These are phyloP conservation scores for Achaetomium macrosporum DNA, from an alignment of 2,329 filamentous ascomycete genomes.

Conservation along the genomic window DNA sequence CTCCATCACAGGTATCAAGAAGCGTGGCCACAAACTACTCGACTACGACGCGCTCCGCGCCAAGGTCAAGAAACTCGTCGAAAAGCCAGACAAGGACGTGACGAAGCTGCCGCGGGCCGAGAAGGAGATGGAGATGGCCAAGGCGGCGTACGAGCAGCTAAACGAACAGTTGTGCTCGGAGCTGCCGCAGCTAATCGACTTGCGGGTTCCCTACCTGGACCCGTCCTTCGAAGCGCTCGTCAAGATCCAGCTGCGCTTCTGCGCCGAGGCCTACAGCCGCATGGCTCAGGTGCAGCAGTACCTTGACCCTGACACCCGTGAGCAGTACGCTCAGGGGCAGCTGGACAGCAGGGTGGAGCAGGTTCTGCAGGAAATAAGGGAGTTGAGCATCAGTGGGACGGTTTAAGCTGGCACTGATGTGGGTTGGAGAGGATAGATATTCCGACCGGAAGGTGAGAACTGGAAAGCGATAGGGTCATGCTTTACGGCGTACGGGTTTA, in stretches of 20 bases:
- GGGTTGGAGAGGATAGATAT: too few relatives aligned
- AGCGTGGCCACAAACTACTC: conserved; percentile 95
- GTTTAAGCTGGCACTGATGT: conserved; percentile 35
- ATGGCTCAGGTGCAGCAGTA: conserved; percentile 99
- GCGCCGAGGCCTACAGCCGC: conserved; percentile 90
- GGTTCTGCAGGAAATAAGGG: conserved; percentile 92
- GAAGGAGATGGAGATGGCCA: conserved; percentile 93
- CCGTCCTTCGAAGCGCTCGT: conserved; percentile 96
- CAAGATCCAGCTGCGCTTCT: conserved; percentile 97
- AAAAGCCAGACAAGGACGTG: conserved; percentile 98
- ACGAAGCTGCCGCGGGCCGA: conserved; percentile 93
- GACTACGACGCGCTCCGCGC: conserved; percentile 96
- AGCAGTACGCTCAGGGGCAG: conserved; percentile 91
- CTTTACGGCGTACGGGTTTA: too few relatives aligned
- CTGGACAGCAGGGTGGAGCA: conserved; percentile 89
- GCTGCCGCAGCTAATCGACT: conserved; percentile 90
- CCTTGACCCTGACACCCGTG: conserved; percentile 87
- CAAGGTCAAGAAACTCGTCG: conserved; percentile 92
- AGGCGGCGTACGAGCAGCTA: conserved; percentile 87
- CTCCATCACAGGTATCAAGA: conserved; percentile 78
- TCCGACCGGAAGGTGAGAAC: too few relatives aligned
- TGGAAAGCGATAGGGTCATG: too few relatives aligned
- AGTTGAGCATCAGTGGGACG: conserved; percentile 82
- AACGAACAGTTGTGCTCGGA: conserved; percentile 94
- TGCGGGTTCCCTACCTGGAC: conserved; percentile 94